Percentiles rank a stretch among this genome's conserved stretches.
phyloP scores from a whole-genome alignment of 129 eudicot species.

The Heracleum sosnowskyi region DNA sequence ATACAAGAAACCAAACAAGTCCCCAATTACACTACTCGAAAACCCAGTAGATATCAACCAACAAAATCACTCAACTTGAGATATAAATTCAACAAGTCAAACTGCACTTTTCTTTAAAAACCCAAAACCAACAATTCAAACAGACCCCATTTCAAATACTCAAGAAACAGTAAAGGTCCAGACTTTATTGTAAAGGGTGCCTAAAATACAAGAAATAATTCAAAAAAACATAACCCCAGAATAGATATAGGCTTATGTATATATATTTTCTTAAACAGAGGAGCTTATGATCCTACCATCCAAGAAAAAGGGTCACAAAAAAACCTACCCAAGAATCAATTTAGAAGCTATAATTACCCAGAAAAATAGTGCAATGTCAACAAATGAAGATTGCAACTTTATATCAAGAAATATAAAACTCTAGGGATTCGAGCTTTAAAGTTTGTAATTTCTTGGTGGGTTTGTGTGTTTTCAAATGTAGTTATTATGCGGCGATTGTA shows the following conservation, averaged over 20 bases:
- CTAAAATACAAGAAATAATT: background rate
- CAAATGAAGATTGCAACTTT: constrained; percentile 9
- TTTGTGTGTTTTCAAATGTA: constrained; percentile 3
- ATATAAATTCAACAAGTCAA: background rate
- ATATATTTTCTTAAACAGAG: background rate
- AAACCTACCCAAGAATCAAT: background rate
- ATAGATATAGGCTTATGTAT: background rate
- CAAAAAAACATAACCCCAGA: background rate
- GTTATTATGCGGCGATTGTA: background rate
- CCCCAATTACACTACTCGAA: background rate
- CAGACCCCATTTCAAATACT: background rate
- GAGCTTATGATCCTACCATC: background rate
- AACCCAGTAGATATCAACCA: background rate
- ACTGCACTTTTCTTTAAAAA: constrained; percentile 1
- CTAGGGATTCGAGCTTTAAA: background rate
- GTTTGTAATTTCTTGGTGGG: background rate
- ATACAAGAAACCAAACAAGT: constrained; percentile 34
- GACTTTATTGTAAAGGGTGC: background rate
- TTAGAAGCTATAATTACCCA: background rate
- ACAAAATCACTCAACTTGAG: background rate
- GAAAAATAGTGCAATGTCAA: background rate
- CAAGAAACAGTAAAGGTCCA: constrained; percentile 6
- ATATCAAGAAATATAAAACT: background rate
- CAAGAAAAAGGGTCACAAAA: background rate
- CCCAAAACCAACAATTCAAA: constrained; percentile 7